Evolutionary conservation across 2,329 filamentous ascomycete species (phyloP).

Genomic region (Cladosporium austrohemisphaericum): DNA sequence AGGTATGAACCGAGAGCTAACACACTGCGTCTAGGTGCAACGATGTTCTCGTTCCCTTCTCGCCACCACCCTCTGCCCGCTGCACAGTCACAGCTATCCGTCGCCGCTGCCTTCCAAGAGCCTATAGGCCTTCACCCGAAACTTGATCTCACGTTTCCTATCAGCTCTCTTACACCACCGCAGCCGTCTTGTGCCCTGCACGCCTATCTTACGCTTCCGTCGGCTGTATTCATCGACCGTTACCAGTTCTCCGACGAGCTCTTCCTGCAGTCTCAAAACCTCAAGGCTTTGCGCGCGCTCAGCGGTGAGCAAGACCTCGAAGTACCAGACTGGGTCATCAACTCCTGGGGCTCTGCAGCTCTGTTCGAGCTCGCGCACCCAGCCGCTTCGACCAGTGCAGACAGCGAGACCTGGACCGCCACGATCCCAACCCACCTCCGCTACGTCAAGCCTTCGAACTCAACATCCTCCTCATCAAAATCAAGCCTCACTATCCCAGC

Average conservation of each 20-base stretch:
- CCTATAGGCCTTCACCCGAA: slow-evolving; percentile 83
- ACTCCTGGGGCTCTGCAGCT: slow-evolving; percentile 73
- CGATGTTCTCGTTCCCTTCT: slow-evolving; percentile 78
- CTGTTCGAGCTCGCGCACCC: slow-evolving; percentile 65
- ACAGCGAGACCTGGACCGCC: slow-evolving; percentile 52
- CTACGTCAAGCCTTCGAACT: slow-evolving; percentile 62
- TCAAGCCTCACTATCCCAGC: slow-evolving; percentile 64
- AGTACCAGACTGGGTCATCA: slow-evolving; percentile 75
- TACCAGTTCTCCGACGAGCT: slow-evolving; percentile 76
- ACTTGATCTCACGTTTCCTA: slow-evolving; percentile 62
- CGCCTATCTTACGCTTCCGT: slow-evolving; percentile 78
- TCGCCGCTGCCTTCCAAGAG: slow-evolving; percentile 56
- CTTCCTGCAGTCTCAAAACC: slow-evolving; percentile 76
- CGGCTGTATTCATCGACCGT: slow-evolving; percentile 76
- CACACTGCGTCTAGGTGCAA: slow-evolving; percentile 53
- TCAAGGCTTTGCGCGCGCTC: slow-evolving; percentile 64
- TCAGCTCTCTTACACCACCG: slow-evolving; percentile 44
- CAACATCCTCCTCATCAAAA: slow-evolving; percentile 42
- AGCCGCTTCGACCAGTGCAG: background rate
- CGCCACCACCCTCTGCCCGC: slow-evolving; percentile 62
- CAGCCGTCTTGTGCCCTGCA: slow-evolving; percentile 65
- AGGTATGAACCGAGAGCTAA: background rate
- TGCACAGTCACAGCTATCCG: slow-evolving; percentile 34
- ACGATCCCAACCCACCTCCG: slow-evolving; percentile 81
- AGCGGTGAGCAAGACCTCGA: slow-evolving; percentile 82